Evolutionary conservation across 306 rosid species (phyloP).

Genomic region (Gillenia trifoliata): DNA sequence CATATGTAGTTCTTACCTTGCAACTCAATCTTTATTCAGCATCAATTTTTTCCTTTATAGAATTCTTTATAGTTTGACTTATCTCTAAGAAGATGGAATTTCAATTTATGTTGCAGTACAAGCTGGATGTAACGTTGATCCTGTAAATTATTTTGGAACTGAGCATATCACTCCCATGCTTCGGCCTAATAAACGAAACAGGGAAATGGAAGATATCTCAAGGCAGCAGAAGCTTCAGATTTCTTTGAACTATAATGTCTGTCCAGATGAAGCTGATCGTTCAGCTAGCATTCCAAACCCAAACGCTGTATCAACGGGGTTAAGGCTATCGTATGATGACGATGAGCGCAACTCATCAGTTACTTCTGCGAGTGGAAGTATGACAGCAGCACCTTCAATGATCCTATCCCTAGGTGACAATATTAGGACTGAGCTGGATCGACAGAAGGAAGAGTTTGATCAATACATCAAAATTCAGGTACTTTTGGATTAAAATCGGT

Average conservation of each 20-base stretch:
- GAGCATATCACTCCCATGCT: conserved; percentile 59
- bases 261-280: conserved; percentile 65
- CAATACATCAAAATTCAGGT: conserved; percentile 78
- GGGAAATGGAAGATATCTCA: conserved; percentile 64
- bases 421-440: conserved; percentile 67
- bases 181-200: conserved; percentile 57
- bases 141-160: conserved; percentile 68
- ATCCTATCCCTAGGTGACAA: conserved; percentile 64
- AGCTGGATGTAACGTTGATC: conserved; percentile 69
- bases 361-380: conserved; percentile 87
- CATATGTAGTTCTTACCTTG: background rate
- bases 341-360: conserved; percentile 91
- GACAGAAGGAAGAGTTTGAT: conserved; percentile 82
- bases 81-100: conserved; percentile 14
- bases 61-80: background rate
- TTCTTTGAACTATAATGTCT: conserved; percentile 63
- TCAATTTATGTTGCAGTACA: conserved; percentile 49
- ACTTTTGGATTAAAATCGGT: conserved; percentile 2
- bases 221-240: conserved; percentile 79
- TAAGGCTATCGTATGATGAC: conserved; percentile 81
- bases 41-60: background rate
- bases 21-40: background rate
- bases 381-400: conserved; percentile 60
- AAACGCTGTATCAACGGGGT: conserved; percentile 81
- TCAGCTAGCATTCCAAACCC: conserved; percentile 71